Evolutionary conservation across 2,329 filamentous ascomycete genomes (phyloP).

Genomic region (Diaporthe sp.): DNA sequence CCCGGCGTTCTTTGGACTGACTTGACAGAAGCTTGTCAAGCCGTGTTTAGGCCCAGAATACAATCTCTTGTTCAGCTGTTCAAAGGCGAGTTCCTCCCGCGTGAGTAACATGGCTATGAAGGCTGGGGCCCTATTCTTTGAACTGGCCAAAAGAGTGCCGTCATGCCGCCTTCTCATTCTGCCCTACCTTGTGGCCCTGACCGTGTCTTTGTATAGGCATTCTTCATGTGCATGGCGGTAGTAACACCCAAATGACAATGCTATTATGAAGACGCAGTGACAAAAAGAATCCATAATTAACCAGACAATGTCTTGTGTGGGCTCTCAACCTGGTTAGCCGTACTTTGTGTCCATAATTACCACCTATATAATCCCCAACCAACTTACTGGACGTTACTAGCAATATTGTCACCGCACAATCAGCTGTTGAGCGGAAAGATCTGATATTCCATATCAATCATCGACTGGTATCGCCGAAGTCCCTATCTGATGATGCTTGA

Average conservation of each 20-base stretch:
- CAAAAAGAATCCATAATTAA: neutral
- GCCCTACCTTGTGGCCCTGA: too few relatives aligned
- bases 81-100: neutral
- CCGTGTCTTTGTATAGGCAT: neutral
- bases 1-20: too few relatives aligned
- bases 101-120: neutral
- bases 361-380: neutral
- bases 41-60: neutral
- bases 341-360: too few relatives aligned
- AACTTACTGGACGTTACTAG: fast-evolving
- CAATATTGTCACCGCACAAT: fast-evolving
- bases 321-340: fast-evolving
- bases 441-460: neutral
- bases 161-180: neutral
- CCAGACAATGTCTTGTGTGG: neutral
- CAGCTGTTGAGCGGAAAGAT: neutral
- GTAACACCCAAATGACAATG: neutral
- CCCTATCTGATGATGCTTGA: too few relatives aligned
- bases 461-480: neutral
- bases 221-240: neutral
- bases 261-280: neutral
- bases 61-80: neutral
- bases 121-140: neutral
- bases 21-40: neutral
- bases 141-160: too few relatives aligned